Evolutionary conservation across 305 asterid species (phyloP).

Genomic region (Solanum hybrid): DNA sequence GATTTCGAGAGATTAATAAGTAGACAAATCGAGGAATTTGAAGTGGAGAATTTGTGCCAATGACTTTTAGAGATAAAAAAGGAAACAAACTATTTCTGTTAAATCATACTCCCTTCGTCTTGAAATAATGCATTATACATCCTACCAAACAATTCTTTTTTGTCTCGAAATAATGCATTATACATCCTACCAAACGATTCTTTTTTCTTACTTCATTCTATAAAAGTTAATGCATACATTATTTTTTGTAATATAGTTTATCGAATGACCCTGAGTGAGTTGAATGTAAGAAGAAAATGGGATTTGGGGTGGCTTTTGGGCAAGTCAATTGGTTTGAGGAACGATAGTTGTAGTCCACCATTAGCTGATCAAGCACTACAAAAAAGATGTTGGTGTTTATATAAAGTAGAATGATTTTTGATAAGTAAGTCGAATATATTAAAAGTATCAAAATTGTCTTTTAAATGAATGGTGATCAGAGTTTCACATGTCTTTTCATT

Average conservation of each 20-base stretch:
- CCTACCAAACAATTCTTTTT: background rate
- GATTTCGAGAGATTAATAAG: constrained; percentile 7
- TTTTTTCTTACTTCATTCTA: background rate
- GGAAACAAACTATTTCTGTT: background rate
- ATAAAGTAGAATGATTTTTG: background rate
- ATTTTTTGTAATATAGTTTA: too few relatives aligned
- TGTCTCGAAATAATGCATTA: too few relatives aligned
- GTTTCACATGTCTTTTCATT: background rate
- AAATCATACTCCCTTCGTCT: background rate
- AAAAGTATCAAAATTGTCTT: background rate
- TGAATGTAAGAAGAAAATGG: background rate
- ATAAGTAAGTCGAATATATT: background rate
- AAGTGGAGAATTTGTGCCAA: background rate
- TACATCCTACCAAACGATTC: background rate
- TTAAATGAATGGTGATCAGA: background rate
- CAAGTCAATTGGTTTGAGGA: background rate
- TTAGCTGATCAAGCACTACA: background rate
- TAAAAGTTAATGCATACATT: too few relatives aligned
- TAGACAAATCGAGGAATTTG: constrained; percentile 14
- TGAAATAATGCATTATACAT: too few relatives aligned
- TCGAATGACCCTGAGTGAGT: background rate
- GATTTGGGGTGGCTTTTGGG: background rate
- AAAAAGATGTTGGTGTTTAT: background rate
- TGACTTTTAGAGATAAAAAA: background rate
- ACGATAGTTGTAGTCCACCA: background rate